Conservation (phyloP, 202 grass and related monocot genomes). For the Bolboschoenoplectus hybrid region DNA sequence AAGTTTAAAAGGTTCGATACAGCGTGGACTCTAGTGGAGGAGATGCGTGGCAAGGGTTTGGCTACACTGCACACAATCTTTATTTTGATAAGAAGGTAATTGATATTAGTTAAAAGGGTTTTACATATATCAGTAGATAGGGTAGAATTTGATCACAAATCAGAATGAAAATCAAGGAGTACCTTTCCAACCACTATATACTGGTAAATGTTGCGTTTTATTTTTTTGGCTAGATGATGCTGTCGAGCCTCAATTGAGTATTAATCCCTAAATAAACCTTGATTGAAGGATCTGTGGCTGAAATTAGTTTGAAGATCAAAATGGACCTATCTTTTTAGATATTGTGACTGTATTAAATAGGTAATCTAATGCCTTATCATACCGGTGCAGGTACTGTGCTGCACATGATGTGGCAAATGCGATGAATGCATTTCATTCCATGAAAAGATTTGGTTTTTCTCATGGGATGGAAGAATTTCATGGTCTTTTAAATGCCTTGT, state of each 20-base stretch:
- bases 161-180: background rate
- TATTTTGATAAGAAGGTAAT: conserved; percentile 53
- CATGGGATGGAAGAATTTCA: conserved; percentile 58
- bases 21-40: conserved; percentile 60
- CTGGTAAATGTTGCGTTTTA: background rate
- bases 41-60: conserved; percentile 63
- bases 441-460: conserved; percentile 56
- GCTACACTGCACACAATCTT: conserved; percentile 54
- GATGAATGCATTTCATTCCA: conserved; percentile 54
- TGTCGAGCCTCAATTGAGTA: background rate
- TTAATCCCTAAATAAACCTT: conserved; percentile 1
- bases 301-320: background rate
- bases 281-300: background rate
- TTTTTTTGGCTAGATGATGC: background rate
- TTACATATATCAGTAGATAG: background rate
- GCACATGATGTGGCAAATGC: conserved; percentile 61
- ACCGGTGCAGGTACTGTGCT: conserved; percentile 48
- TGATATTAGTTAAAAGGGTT: background rate
- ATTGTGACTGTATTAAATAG: background rate
- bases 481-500: conserved; percentile 62
- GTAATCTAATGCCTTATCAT: conserved; percentile 6
- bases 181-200: background rate
- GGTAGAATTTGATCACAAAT: background rate
- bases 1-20: conserved; percentile 74
- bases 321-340: background rate